Evolutionary conservation across 148 eudicot genomes (phyloP).

Genomic region (Spergularia bocconei): DNA sequence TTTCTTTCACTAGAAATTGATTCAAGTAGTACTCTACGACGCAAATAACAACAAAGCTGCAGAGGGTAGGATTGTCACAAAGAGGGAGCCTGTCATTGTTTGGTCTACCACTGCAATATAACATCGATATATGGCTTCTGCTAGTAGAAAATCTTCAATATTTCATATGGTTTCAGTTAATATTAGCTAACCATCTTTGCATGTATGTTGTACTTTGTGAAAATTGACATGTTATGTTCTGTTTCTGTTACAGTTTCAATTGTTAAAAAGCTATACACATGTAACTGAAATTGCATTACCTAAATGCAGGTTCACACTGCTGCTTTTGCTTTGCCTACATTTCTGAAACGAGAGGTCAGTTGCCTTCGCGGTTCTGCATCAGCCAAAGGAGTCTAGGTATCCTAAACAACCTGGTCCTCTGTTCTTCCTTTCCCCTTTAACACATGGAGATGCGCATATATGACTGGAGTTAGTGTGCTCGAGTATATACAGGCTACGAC

Average conservation of each 20-base stretch:
- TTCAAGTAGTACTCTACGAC: too few relatives aligned
- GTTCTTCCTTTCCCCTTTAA: neutral
- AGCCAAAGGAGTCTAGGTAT: conserved; percentile 12
- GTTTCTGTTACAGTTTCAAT: neutral
- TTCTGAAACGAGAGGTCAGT: conserved; percentile 67
- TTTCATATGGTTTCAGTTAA: too few relatives aligned
- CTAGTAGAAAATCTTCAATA: neutral
- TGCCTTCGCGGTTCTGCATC: conserved; percentile 36
- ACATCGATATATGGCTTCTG: neutral
- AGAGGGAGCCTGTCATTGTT: neutral
- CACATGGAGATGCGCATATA: neutral
- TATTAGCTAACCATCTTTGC: neutral
- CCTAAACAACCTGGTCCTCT: neutral
- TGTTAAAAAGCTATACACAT: neutral
- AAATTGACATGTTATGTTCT: too few relatives aligned
- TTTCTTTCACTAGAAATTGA: too few relatives aligned
- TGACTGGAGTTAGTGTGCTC: neutral
- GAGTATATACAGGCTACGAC: conserved; percentile 20
- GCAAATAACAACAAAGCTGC: too few relatives aligned
- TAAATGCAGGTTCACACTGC: conserved; percentile 70
- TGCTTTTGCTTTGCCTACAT: conserved; percentile 83
- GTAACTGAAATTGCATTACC: conserved; percentile 4
- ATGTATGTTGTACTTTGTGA: too few relatives aligned
- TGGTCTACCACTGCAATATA: neutral
- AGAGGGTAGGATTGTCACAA: too few relatives aligned